Evolutionary conservation across 345 rosid species (phyloP).

Genomic region (Citrus inodora): DNA sequence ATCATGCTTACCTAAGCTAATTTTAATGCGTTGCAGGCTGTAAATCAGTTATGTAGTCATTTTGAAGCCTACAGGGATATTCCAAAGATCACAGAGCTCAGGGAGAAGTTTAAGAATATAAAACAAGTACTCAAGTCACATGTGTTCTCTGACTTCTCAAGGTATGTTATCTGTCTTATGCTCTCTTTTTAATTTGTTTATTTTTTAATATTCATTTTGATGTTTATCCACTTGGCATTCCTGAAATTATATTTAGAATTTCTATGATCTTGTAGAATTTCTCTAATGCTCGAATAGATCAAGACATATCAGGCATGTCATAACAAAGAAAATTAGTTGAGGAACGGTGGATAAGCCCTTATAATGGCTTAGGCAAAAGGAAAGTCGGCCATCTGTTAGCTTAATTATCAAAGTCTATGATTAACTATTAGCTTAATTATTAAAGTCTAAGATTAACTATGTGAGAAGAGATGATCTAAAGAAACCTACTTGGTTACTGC

Average conservation of each 20-base stretch:
- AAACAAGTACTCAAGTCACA: constrained; percentile 96
- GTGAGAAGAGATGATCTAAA: no score
- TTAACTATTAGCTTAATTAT: neutral
- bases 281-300: neutral
- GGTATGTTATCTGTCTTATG: constrained; percentile 40
- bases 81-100: constrained; percentile 95
- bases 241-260: neutral
- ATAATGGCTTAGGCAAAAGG: neutral
- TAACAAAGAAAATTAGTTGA: no score
- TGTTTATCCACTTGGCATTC: neutral
- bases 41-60: constrained; percentile 93
- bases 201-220: neutral
- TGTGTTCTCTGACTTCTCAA: constrained; percentile 91
- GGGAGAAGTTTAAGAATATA: constrained; percentile 92
- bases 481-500: neutral
- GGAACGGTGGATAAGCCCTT: neutral
- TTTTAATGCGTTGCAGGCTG: constrained; percentile 72
- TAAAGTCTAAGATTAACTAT: neutral
- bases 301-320: neutral
- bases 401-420: neutral
- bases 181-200: neutral
- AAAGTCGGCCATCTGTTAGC: neutral
- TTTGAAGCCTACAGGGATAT: constrained; percentile 96
- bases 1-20: constrained; percentile 13
- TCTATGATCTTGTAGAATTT: neutral